These are phyloP conservation scores for Taiwanofungus camphoratus DNA, from an alignment of 1,284 basidiomycete genomes.

Conservation along the genomic window DNA sequence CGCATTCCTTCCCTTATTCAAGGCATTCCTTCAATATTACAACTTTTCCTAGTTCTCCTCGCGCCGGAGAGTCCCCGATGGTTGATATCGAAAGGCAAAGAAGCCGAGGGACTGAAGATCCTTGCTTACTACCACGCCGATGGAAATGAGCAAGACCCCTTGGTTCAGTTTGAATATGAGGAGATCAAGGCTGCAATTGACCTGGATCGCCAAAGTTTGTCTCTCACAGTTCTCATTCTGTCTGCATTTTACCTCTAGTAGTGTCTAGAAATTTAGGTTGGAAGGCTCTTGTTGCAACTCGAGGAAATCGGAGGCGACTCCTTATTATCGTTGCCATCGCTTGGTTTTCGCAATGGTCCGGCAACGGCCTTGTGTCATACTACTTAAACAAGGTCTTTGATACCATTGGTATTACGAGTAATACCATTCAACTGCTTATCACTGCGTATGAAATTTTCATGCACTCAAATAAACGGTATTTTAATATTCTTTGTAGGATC, in stretches of 20 bases:
- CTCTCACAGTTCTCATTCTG: neutral
- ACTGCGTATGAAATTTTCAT: constrained; percentile 14
- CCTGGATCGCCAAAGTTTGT: constrained; percentile 35
- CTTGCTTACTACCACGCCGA: constrained; percentile 53
- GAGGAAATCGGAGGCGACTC: constrained; percentile 49
- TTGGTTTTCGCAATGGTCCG: constrained; percentile 63
- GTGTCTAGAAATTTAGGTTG: constrained; percentile 36
- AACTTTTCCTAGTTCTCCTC: constrained; percentile 47
- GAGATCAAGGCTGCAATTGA: constrained; percentile 54
- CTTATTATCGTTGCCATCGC: constrained; percentile 52
- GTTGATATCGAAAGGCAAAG: constrained; percentile 45
- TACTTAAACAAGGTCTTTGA: constrained; percentile 48
- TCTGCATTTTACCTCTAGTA: neutral
- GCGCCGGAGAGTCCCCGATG: constrained; percentile 59
- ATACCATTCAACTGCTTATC: constrained; percentile 44
- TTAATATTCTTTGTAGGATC: constrained; percentile 27
- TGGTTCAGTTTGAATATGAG: constrained; percentile 55
- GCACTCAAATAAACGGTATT: neutral
- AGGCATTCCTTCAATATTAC: constrained; percentile 50
- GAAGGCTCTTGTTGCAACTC: constrained; percentile 42
- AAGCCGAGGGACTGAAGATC: constrained; percentile 40
- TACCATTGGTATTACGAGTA: constrained; percentile 47
- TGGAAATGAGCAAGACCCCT: constrained; percentile 47
- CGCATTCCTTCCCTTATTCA: constrained; percentile 59
- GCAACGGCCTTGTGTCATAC: constrained; percentile 49